Evolutionary conservation across 2,329 filamentous ascomycete genomes (phyloP).

Genomic region (Fusarium scirpi): DNA sequence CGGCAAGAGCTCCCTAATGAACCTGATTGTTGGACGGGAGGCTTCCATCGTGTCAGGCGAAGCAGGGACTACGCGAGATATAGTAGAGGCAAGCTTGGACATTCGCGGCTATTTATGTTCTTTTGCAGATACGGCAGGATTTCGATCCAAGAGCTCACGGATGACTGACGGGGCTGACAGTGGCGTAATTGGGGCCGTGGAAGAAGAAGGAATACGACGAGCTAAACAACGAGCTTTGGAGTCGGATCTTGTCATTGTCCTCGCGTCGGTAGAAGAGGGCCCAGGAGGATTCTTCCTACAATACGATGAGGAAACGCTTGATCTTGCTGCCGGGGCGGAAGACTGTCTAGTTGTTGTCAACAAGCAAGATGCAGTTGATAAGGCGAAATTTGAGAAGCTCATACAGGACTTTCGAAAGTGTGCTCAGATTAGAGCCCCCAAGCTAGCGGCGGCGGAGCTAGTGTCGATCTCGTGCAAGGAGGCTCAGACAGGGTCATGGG

Average conservation of each 20-base stretch:
- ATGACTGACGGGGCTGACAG: constrained; percentile 21
- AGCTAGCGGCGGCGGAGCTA: constrained; percentile 51
- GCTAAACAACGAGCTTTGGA: constrained; percentile 84
- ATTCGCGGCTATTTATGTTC: constrained; percentile 90
- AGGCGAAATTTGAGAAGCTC: constrained; percentile 53
- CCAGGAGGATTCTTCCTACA: constrained; percentile 57
- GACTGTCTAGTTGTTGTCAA: constrained; percentile 70
- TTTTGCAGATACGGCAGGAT: constrained; percentile 94
- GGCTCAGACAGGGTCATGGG: constrained; percentile 53
- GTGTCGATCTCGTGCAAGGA: constrained; percentile 78
- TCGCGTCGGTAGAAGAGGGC: constrained; percentile 77
- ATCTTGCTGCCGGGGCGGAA: constrained; percentile 62
- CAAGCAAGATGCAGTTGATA: constrained; percentile 67
- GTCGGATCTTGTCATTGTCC: constrained; percentile 85
- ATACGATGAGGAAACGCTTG: constrained; percentile 67
- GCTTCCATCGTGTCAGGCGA: constrained; percentile 95
- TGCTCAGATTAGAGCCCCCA: constrained; percentile 35
- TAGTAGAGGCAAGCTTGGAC: constrained; percentile 92
- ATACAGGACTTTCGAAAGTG: constrained; percentile 54
- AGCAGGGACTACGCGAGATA: constrained; percentile 92
- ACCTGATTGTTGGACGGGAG: constrained; percentile 88
- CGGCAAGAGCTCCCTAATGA: constrained; percentile 94
- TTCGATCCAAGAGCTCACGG: constrained; percentile 65
- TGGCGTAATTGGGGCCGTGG: constrained; percentile 74
- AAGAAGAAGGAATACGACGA: constrained; percentile 89